Percentiles rank a stretch among this genome's conserved stretches.
Evolutionary conservation across 2,329 filamentous ascomycete genomes (phyloP).

Genomic region (Tolypocladium tundrense): DNA sequence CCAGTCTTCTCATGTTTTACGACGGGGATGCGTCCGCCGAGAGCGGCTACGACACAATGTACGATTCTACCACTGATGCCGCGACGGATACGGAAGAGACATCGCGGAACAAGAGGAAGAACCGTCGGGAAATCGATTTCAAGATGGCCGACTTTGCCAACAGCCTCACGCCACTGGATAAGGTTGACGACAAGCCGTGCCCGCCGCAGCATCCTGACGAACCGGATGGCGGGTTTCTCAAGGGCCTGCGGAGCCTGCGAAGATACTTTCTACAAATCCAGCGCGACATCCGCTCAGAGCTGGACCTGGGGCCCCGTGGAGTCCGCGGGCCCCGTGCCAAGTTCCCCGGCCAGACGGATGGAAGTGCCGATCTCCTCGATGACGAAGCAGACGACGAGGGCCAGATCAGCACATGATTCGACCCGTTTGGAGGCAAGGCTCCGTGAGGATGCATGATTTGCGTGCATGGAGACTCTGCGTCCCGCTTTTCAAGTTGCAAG

Average conservation of each 20-base stretch:
- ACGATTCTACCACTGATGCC: conserved; percentile 49
- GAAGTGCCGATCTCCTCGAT: conserved; percentile 13
- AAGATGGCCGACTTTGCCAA: conserved; percentile 99
- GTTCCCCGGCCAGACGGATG: conserved; percentile 10
- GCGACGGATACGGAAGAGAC: conserved; percentile 48
- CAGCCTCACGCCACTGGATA: conserved; percentile 81
- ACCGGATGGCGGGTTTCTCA: conserved; percentile 80
- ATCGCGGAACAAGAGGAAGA: conserved; percentile 35
- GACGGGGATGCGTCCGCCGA: conserved; percentile 62
- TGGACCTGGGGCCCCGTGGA: conserved; percentile 33
- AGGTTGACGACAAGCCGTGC: conserved; percentile 52
- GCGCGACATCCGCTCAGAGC: conserved; percentile 54
- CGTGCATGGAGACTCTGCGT: not conserved
- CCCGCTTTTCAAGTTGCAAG: not conserved
- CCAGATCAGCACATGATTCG: not conserved
- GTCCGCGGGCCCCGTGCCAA: conserved; percentile 4
- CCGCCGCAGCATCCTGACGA: conserved; percentile 73
- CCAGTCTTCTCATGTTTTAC: conserved; percentile 89
- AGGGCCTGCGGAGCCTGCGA: conserved; percentile 67
- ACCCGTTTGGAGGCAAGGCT: not conserved
- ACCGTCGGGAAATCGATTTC: conserved; percentile 64
- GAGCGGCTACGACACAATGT: conserved; percentile 36
- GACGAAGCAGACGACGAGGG: conserved; percentile 17
- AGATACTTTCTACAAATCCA: conserved; percentile 84
- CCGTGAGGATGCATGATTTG: not conserved